Evolutionary conservation across 208 protist genomes (phyloP), one percentile per base, ranked within the genome.

Genomic region (Trypanosoma boissoni): DNA sequence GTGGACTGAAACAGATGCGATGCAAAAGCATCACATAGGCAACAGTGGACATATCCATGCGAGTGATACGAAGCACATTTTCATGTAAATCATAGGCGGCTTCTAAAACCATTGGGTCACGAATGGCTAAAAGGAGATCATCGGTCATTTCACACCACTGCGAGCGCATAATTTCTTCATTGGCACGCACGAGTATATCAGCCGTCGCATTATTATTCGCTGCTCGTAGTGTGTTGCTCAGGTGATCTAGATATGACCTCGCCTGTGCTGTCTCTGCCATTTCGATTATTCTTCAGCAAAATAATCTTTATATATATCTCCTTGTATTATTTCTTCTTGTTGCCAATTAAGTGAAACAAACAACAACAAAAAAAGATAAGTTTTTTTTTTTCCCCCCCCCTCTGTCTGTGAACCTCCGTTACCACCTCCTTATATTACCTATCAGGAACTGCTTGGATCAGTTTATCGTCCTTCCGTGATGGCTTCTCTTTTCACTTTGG

Each of bases 11-110:
- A 63, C 76, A 87, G 39, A 88, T 73, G 54, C 58, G 83, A 60
- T 91, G 75, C 8, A 93, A 51, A 12, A 95, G 69, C 63, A 89
- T 91, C 21, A 91, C 81, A 64, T 95, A 95, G 3, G 81, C 78
- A 37, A 91, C 78, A 27, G 89, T 86, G 3, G 89, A 86, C 44
- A 95, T 87, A 53, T 92, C 86, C 9, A 82, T 80, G 28, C 89
- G 83, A 9, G 86, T 69, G 7, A 68, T 51, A 18, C 68, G 49
- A 20, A 95, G 65, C 6, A 92, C 78, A 46, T 82, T 74, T 45
- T 85, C 68, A 58, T 95, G 82, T 2, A 95, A 69, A 42, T 92
- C 80, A 63, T 87, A 81, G n/a, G 77, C 70, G 20, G 53, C 59
- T 28, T 74, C 66, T 16, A 92, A 67, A 20, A 91, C 70, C 28